A percentile compares a stretch with the other conserved stretches of the same genome.
Conservation (phyloP, 495 filamentous ascomycete species). For the Neurospora sp. region DNA sequence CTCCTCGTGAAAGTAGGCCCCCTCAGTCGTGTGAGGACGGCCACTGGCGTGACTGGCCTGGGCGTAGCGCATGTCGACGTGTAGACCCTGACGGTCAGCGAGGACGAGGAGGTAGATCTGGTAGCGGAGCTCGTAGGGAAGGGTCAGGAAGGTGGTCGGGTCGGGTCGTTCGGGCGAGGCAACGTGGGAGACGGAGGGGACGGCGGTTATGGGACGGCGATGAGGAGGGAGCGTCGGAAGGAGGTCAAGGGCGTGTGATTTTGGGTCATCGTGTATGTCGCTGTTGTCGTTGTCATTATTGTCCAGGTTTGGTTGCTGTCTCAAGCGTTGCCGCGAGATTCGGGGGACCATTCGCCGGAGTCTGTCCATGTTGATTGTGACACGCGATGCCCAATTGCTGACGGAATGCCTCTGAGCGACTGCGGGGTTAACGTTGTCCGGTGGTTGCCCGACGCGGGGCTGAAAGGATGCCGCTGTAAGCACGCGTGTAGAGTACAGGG, state of each 20-base stretch:
- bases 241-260: constrained; percentile 6
- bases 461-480: background rate
- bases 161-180: background rate
- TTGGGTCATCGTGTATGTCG: background rate
- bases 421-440: background rate
- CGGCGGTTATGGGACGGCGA: constrained; percentile 5
- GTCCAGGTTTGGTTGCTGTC: background rate
- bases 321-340: background rate
- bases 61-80: constrained; percentile 15
- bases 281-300: background rate
- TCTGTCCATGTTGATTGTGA: background rate
- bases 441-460: background rate
- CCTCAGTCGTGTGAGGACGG: constrained; percentile 7
- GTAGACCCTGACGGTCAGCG: constrained; percentile 7
- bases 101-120: constrained; percentile 19
- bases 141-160: constrained; percentile 30
- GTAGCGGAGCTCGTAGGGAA: constrained; percentile 26
- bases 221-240: constrained; percentile 6
- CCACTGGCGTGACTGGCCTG: background rate
- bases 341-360: background rate
- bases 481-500: background rate
- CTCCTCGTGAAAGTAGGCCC: background rate
- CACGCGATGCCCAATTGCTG: background rate
- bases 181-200: background rate
- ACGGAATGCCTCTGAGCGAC: background rate